phyloP scores from a whole-genome alignment of 345 rosid species.

The Raphanus sativus region DNA sequence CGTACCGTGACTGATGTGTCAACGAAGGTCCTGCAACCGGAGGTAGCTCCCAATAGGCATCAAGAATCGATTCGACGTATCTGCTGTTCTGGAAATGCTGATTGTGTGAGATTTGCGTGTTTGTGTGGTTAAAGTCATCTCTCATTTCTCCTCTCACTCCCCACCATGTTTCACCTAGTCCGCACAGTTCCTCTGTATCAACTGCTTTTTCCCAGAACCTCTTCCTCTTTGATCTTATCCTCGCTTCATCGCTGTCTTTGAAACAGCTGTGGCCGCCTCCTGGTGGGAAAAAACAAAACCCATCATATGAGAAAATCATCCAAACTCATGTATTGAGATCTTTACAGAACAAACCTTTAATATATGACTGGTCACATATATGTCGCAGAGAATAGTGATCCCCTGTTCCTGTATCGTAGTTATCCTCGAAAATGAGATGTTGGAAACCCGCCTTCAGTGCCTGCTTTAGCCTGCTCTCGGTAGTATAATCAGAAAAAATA shows the following conservation, averaged over 20 bases:
- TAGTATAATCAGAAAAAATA: slow-evolving; percentile 13
- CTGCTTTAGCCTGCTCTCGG: slow-evolving; percentile 65
- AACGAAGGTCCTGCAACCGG: slow-evolving; percentile 97
- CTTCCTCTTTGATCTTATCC: slow-evolving; percentile 75
- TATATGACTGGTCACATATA: slow-evolving; percentile 89
- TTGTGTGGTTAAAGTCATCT: slow-evolving; percentile 87
- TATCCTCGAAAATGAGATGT: slow-evolving; percentile 95
- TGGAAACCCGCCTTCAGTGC: slow-evolving; percentile 80
- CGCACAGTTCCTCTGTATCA: slow-evolving; percentile 76
- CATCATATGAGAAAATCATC: slow-evolving; percentile 15
- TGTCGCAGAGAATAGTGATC: slow-evolving; percentile 98
- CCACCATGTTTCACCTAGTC: slow-evolving; percentile 90
- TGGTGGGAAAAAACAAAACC: slow-evolving; percentile 34
- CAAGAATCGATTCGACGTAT: slow-evolving; percentile 76
- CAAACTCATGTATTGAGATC: not conserved
- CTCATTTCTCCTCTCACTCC: slow-evolving; percentile 92
- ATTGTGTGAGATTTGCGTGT: slow-evolving; percentile 53
- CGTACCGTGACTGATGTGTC: slow-evolving; percentile 88
- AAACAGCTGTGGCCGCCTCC: slow-evolving; percentile 99
- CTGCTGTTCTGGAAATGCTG: slow-evolving; percentile 89
- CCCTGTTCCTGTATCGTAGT: slow-evolving; percentile 97
- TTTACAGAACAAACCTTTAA: slow-evolving; percentile 55
- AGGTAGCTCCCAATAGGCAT: slow-evolving; percentile 94
- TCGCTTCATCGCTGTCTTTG: slow-evolving; percentile 84
- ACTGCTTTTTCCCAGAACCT: slow-evolving; percentile 97